Evolutionary conservation across 805 yeast species (phyloP).

Genomic region (Dipodascus albidus): DNA sequence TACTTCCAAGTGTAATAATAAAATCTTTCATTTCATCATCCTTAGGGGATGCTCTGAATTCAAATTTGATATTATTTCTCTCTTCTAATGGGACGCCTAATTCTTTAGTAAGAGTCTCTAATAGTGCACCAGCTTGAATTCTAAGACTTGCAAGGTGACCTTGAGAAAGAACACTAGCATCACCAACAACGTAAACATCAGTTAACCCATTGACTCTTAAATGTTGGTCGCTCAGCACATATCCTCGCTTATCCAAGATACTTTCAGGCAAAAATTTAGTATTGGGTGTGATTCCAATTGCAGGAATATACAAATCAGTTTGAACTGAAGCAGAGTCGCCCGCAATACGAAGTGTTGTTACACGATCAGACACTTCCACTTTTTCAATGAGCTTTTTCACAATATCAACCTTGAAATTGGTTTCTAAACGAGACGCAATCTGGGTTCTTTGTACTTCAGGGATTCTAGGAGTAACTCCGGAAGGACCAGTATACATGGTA

Average conservation of each 20-base stretch:
- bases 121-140: constrained; percentile 4
- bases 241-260: constrained; percentile 11
- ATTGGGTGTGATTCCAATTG: constrained; percentile 13
- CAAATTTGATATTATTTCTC: neutral
- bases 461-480: constrained; percentile 10
- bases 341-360: constrained; percentile 4
- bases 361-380: neutral
- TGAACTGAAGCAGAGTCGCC: constrained; percentile 6
- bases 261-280: constrained; percentile 8
- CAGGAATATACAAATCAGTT: constrained; percentile 11
- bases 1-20: constrained; percentile 10
- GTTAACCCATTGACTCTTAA: constrained; percentile 9
- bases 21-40: neutral
- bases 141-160: constrained; percentile 7
- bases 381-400: constrained; percentile 5
- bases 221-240: constrained; percentile 9
- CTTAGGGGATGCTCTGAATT: constrained; percentile 4
- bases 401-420: constrained; percentile 10
- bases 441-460: constrained; percentile 7
- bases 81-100: constrained; percentile 6
- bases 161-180: constrained; percentile 7
- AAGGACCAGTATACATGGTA: constrained; percentile 14
- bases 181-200: constrained; percentile 14
- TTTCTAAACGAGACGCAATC: constrained; percentile 12
- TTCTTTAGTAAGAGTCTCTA: constrained; percentile 6